Conservation (phyloP, 441 rosid genomes). For the Euphorbia celastroides region DNA sequence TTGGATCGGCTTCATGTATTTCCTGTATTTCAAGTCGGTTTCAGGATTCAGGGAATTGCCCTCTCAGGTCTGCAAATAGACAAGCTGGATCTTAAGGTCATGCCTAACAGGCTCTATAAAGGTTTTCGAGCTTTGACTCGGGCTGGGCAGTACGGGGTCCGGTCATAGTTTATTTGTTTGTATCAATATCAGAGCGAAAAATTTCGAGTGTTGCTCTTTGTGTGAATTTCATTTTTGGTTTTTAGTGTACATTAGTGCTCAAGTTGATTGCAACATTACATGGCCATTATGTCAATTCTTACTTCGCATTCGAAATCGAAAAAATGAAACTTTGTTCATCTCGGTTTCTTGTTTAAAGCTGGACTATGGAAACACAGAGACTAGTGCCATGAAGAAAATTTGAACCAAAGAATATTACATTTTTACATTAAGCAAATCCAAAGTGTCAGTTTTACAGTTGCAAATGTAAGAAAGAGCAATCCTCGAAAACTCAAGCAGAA, state of each 20-base stretch:
- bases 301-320: not conserved
- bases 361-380: too few relatives aligned
- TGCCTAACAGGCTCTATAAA: conserved; percentile 72
- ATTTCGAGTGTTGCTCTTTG: not conserved
- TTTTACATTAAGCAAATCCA: too few relatives aligned
- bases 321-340: too few relatives aligned
- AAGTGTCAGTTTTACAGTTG: too few relatives aligned
- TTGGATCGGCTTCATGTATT: conserved; percentile 66
- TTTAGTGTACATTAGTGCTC: not conserved
- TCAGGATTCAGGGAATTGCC: conserved; percentile 80
- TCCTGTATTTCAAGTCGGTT: conserved; percentile 66
- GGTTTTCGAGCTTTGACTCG: conserved; percentile 87
- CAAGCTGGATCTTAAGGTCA: conserved; percentile 62
- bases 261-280: not conserved
- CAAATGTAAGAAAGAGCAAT: not conserved
- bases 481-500: conserved; percentile 26
- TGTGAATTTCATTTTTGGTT: not conserved
- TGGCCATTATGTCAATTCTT: not conserved
- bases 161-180: conserved; percentile 39
- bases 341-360: too few relatives aligned
- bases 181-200: not conserved
- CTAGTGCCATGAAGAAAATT: too few relatives aligned
- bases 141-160: conserved; percentile 69
- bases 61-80: conserved; percentile 87
- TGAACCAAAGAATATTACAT: too few relatives aligned